These are phyloP conservation scores for Phytophthora lateralis DNA, from an alignment of 352 stramenopile genomes.

Conservation along the genomic window DNA sequence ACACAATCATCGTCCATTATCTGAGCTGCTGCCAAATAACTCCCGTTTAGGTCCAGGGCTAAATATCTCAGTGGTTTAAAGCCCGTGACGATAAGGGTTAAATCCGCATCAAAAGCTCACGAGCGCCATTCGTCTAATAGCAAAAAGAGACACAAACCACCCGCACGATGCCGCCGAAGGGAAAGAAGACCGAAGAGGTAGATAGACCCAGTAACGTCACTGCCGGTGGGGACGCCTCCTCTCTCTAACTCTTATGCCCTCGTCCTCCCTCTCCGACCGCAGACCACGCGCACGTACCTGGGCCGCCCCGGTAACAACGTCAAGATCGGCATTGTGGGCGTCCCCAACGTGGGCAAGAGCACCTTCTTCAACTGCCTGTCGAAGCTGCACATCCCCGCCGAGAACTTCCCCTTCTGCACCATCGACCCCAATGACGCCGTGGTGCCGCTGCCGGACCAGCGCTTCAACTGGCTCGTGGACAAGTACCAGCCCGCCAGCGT, in stretches of 20 bases:
- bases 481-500: constrained; percentile 95
- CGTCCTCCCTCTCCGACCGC: not conserved
- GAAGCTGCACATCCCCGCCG: constrained; percentile 91
- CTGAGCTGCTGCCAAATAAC: not conserved
- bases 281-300: constrained; percentile 77
- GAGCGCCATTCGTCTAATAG: constrained; percentile 33
- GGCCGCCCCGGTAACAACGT: constrained; percentile 93
- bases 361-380: constrained; percentile 99
- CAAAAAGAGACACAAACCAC: constrained; percentile 10
- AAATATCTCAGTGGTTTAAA: constrained; percentile 1
- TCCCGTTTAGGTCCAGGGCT: not conserved
- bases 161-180: constrained; percentile 71
- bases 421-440: constrained; percentile 99
- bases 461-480: constrained; percentile 98
- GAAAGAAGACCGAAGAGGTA: constrained; percentile 84
- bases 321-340: constrained; percentile 98
- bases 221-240: too few relatives aligned
- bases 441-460: constrained; percentile 96
- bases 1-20: not conserved
- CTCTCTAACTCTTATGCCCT: constrained; percentile 8
- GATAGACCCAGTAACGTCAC: constrained; percentile 11
- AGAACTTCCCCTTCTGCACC: constrained; percentile 98
- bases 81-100: constrained; percentile 9
- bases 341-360: constrained; percentile 99
- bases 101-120: constrained; percentile 14